A percentile compares a stretch with the other conserved stretches of the same genome.
Evolutionary conservation across 1,139 yeast genomes (phyloP).

Genomic region (Groenewaldozyma sp.): DNA sequence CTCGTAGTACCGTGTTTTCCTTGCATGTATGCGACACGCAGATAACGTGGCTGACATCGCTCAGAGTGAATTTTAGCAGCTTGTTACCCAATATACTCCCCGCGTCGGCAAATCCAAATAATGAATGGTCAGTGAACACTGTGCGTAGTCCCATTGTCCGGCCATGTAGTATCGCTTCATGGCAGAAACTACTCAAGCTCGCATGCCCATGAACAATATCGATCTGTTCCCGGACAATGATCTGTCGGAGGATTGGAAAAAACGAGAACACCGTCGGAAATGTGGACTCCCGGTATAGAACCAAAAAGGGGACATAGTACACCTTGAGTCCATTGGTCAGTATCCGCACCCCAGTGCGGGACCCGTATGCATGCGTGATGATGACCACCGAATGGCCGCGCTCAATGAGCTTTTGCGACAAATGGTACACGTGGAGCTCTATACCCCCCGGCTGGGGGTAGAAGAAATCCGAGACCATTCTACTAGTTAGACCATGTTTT

Average conservation of each 20-base stretch:
- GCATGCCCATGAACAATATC: conserved; percentile 96
- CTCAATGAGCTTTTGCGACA: conserved; percentile 66
- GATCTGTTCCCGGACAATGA: conserved; percentile 74
- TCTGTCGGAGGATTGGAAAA: conserved; percentile 77
- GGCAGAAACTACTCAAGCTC: conserved; percentile 74
- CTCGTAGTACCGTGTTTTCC: conserved; percentile 87
- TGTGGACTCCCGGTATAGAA: conserved; percentile 71
- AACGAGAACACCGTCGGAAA: conserved; percentile 85
- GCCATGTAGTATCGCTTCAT: conserved; percentile 85
- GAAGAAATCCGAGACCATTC: conserved; percentile 92
- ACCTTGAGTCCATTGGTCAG: conserved; percentile 88
- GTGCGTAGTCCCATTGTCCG: conserved; percentile 88
- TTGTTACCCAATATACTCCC: conserved; percentile 83
- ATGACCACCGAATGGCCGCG: conserved; percentile 89
- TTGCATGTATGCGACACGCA: conserved; percentile 96
- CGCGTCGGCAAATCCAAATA: conserved; percentile 88
- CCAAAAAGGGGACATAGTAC: conserved; percentile 78
- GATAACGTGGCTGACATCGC: conserved; percentile 85
- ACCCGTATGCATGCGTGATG: conserved; percentile 80
- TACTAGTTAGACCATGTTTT: conserved; percentile 6
- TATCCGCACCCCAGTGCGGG: conserved; percentile 70
- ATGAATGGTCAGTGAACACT: conserved; percentile 90
- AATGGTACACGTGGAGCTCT: conserved; percentile 87
- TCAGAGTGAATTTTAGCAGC: conserved; percentile 68
- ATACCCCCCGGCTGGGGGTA: conserved; percentile 99